Percentiles rank a stretch among this genome's conserved stretches.
Conservation (phyloP, 1,139 yeast species). For the Candida albicans region DNA sequence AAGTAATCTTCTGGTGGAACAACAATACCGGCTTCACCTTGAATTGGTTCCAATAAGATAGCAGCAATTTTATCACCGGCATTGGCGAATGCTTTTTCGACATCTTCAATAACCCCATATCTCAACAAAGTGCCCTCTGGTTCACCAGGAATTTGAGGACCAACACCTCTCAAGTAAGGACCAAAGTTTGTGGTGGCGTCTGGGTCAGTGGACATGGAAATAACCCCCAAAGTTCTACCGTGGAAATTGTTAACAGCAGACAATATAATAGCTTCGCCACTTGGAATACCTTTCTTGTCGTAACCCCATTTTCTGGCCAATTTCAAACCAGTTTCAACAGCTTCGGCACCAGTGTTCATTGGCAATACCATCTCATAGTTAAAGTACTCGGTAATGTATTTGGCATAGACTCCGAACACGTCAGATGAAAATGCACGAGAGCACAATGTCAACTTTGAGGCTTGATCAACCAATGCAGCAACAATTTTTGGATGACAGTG, state of each 20-base stretch:
- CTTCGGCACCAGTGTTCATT: slow-evolving; percentile 99
- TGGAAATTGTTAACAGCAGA: slow-evolving; percentile 92
- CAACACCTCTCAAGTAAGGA: slow-evolving; percentile 82
- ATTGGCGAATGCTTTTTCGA: slow-evolving; percentile 75
- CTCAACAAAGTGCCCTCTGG: slow-evolving; percentile 55
- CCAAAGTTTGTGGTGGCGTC: slow-evolving; percentile 90
- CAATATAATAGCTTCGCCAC: slow-evolving; percentile 80
- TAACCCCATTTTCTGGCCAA: slow-evolving; percentile 98
- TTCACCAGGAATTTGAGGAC: slow-evolving; percentile 74
- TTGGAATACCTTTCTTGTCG: slow-evolving; percentile 78
- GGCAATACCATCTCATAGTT: slow-evolving; percentile 92
- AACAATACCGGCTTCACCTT: slow-evolving; percentile 98
- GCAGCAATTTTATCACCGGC: slow-evolving; percentile 95
- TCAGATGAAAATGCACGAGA: slow-evolving; percentile 94
- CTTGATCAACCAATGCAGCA: slow-evolving; percentile 83
- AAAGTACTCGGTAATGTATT: slow-evolving; percentile 85
- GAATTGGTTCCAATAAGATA: slow-evolving; percentile 90
- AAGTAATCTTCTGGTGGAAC: slow-evolving; percentile 88
- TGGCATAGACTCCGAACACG: slow-evolving; percentile 83
- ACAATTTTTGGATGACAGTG: slow-evolving; percentile 96
- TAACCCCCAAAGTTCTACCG: slow-evolving; percentile 93
- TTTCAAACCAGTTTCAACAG: slow-evolving; percentile 93
- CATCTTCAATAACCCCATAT: slow-evolving; percentile 82
- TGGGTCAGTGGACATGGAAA: slow-evolving; percentile 94
- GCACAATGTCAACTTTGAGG: slow-evolving; percentile 76